phyloP scores from a whole-genome alignment of 371 early-diverging fungal genomes.

The Circinella umbellata region DNA sequence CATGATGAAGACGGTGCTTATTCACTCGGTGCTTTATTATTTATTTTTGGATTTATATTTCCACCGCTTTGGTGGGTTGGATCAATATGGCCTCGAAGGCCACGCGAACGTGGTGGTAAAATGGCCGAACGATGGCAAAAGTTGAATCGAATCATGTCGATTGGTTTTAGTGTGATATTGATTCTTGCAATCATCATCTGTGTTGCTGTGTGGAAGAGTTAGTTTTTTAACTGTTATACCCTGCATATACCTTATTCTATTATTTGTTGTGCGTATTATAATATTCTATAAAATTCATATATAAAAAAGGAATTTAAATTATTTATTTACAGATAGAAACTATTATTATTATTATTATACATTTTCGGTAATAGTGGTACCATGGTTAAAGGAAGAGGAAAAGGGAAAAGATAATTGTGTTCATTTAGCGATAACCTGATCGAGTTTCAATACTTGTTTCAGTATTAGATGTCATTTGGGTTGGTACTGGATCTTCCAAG shows the following conservation, averaged over 20 bases:
- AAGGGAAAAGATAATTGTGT: background rate
- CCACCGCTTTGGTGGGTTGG: constrained; percentile 57
- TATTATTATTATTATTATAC: too few relatives aligned
- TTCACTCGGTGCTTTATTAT: constrained; percentile 36
- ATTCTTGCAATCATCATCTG: constrained; percentile 37
- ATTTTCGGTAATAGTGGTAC: too few relatives aligned
- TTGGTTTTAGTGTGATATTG: constrained; percentile 47
- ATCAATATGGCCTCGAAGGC: constrained; percentile 36
- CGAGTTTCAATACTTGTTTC: constrained; percentile 8
- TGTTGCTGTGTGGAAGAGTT: constrained; percentile 27
- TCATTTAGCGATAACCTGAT: constrained; percentile 7
- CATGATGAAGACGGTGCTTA: constrained; percentile 42
- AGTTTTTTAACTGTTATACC: background rate
- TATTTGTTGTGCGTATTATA: background rate
- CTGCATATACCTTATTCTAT: constrained; percentile 7
- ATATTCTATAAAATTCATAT: background rate
- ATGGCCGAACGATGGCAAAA: constrained; percentile 53
- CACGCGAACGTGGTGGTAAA: constrained; percentile 39
- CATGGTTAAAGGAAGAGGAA: background rate
- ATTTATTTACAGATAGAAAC: too few relatives aligned
- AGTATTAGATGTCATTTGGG: constrained; percentile 6
- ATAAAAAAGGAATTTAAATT: too few relatives aligned
- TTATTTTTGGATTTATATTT: constrained; percentile 49
- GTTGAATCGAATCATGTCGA: constrained; percentile 44
- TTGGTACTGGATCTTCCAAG: constrained; percentile 14